Evolutionary conservation across 345 rosid genomes (phyloP), one percentile per base, ranked within the genome.

Genomic region (Camelina hispida): DNA sequence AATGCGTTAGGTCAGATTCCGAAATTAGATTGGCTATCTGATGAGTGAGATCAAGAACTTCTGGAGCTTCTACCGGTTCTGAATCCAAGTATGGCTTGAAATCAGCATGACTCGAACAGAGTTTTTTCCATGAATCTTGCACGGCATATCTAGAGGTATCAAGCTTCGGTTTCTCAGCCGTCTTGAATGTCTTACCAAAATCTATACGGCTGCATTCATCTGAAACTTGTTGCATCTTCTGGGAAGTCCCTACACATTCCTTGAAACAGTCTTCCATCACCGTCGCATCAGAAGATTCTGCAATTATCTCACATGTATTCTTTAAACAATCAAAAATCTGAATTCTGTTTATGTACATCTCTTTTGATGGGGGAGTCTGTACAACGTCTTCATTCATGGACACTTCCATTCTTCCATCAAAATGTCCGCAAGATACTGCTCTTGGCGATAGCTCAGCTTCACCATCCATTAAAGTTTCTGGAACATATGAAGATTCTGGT

Each of bases 121-220:
- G 94, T 66, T 79, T 83, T 73, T 55, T 74, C 99, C 98, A 92
- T 51, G 90, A 80, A 18, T 88, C 87, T 78, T 80, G 88, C 38
- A 89, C 97, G 11, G 69, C 44, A 77, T 83, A 52, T 69, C 68
- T 77, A 15, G 66, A 74, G 34, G 62, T 43, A 47, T 32, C 53
- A 72, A 75, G 50, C 20, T 47, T 78, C 37, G 23, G n/a, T 44
- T 83, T 78, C 81, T 73, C 69, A 61, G 65, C 17, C 12, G 69
- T 54, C 66, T 78, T 71, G 75, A 73, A 50, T 66, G 63, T 83
- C 79, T 63, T 78, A 63, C 78, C 83, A 66, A 89, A 85, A 81
- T 82, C 90, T 78, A 95, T 76, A 51, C 94, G 86, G 78, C 98
- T 92, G 74, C 98, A 89, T 80, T 95, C 90, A 78, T 92, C 99